phyloP scores from a whole-genome alignment of 257 asterid genomes.

The Rehmannia glutinosa region DNA sequence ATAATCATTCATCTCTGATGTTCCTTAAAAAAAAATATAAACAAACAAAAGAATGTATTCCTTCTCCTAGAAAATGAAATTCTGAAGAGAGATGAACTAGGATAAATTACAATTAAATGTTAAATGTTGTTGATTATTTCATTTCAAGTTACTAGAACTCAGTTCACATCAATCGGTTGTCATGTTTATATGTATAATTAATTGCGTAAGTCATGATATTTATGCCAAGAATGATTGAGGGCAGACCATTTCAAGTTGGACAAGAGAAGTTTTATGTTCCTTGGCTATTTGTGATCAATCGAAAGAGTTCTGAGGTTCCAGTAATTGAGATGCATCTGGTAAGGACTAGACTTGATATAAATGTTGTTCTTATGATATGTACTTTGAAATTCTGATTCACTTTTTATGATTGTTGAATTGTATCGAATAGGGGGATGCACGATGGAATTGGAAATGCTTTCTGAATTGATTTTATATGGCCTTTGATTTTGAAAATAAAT shows the following conservation, averaged over 20 bases:
- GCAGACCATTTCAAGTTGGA: no score
- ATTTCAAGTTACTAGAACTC: background rate
- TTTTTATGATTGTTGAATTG: background rate
- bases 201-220: background rate
- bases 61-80: no score
- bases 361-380: background rate
- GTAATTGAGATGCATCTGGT: conserved; percentile 86
- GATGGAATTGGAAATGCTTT: no score
- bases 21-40: no score
- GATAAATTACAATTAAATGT: no score
- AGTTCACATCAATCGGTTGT: background rate
- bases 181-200: background rate
- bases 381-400: background rate
- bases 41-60: no score
- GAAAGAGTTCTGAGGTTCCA: conserved; percentile 85
- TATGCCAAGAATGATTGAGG: conserved; percentile 17
- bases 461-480: no score
- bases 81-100: no score
- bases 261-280: conserved; percentile 78
- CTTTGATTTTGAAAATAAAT: no score
- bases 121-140: no score
- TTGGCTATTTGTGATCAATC: conserved; percentile 81
- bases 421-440: no score
- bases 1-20: no score
- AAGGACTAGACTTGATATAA: conserved; percentile 21